Percentiles rank a stretch among this genome's conserved stretches.
Conservation (phyloP, 2,329 filamentous ascomycete species). For the Xylaria sp. region DNA sequence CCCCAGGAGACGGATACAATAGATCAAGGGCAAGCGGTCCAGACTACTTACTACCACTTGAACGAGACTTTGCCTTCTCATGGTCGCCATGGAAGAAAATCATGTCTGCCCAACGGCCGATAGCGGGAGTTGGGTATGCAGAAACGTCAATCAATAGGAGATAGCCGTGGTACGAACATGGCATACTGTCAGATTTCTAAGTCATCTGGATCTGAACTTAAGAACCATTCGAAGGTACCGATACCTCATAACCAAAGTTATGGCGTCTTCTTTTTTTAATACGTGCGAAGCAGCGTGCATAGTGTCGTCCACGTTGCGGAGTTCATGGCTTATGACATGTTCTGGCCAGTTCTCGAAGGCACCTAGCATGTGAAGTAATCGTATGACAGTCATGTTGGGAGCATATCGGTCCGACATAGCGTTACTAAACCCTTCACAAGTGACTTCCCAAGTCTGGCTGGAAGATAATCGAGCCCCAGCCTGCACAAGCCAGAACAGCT, state of each 20-base stretch:
- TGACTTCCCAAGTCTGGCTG: conserved; percentile 57
- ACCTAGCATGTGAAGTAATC: conserved; percentile 35
- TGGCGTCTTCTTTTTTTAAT: neutral
- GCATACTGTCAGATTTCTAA: too few relatives aligned
- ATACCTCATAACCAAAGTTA: conserved; percentile 11
- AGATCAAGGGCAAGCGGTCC: too few relatives aligned
- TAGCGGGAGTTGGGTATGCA: conserved; percentile 17
- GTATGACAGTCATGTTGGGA: conserved; percentile 38
- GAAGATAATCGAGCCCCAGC: conserved; percentile 52
- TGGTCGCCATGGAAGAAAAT: conserved; percentile 22
- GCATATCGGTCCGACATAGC: conserved; percentile 42
- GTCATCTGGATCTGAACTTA: too few relatives aligned
- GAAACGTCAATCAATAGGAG: neutral
- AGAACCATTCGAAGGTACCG: neutral
- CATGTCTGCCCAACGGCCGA: conserved; percentile 3
- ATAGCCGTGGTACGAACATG: too few relatives aligned
- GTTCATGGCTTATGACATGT: conserved; percentile 6
- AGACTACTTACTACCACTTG: neutral
- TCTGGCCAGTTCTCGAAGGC: conserved; percentile 39
- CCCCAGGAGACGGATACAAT: too few relatives aligned
- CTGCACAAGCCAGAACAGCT: conserved; percentile 60
- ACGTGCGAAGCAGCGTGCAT: neutral
- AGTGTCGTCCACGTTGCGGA: too few relatives aligned
- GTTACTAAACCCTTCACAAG: conserved; percentile 53
- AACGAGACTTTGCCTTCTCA: conserved; percentile 18